These are phyloP conservation scores for Solanum chacoense DNA, from an alignment of 305 asterid genomes.

Conservation along the genomic window DNA sequence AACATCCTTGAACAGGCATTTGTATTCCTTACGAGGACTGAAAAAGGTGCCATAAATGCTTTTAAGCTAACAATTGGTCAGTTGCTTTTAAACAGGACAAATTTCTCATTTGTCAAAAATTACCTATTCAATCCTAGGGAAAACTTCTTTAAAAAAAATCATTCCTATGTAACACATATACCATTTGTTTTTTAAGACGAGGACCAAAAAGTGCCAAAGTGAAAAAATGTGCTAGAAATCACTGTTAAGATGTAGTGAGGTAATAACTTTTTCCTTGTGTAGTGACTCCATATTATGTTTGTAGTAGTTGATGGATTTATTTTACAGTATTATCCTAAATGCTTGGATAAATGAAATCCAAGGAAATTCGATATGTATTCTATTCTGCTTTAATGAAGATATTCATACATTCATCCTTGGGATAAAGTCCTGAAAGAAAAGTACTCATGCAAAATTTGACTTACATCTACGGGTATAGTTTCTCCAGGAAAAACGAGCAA, in stretches of 20 bases:
- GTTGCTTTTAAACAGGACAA: not conserved
- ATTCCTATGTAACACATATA: not conserved
- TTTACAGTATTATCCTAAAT: not conserved
- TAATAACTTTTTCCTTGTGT: not conserved
- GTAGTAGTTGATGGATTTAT: not conserved
- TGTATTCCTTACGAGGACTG: not conserved
- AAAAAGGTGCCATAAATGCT: not conserved
- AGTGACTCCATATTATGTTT: not conserved
- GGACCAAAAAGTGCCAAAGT: not conserved
- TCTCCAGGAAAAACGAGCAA: constrained; percentile 91
- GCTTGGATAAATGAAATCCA: not conserved
- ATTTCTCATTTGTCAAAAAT: not conserved
- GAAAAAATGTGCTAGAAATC: not conserved
- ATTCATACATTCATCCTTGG: not conserved
- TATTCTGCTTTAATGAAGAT: not conserved
- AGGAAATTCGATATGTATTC: not conserved
- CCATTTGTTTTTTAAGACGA: not conserved
- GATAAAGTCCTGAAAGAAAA: not conserved
- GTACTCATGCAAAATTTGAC: constrained; percentile 9
- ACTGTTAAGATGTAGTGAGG: not conserved
- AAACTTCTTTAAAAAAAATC: not conserved
- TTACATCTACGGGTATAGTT: constrained; percentile 93
- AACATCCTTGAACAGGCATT: not conserved
- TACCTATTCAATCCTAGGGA: not conserved
- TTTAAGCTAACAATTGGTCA: not conserved